Evolutionary conservation across 306 rosid species (phyloP).

Genomic region (Corylus heterophylla): DNA sequence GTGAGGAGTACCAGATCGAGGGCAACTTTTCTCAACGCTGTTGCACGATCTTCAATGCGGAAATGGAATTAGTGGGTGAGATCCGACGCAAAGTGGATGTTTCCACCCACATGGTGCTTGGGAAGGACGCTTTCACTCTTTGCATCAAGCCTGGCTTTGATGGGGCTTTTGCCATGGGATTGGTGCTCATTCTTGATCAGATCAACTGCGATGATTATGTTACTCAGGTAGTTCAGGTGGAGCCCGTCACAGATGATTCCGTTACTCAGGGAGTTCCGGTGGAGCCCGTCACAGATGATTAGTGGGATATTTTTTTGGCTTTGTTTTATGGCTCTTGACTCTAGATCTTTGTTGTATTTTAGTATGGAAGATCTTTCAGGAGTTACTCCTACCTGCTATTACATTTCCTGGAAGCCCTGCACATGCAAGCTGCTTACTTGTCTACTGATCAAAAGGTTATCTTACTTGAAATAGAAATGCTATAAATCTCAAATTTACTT

Average conservation of each 20-base stretch:
- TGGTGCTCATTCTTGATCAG: conserved; percentile 82
- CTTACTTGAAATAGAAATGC: too few species aligned
- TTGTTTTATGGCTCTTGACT: too few species aligned
- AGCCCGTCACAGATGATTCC: too few species aligned
- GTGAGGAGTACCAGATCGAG: conserved; percentile 71
- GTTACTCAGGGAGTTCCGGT: too few species aligned
- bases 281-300: conserved; percentile 16
- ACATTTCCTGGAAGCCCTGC: too few species aligned
- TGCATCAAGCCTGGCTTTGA: conserved; percentile 74
- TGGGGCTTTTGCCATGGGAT: conserved; percentile 83
- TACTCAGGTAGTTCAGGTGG: conserved; percentile 34
- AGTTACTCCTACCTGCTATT: too few species aligned
- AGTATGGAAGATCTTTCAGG: too few species aligned
- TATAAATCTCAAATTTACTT: too few species aligned
- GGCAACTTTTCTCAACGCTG: conserved; percentile 67
- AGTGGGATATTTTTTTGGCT: too few species aligned
- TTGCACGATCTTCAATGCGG: conserved; percentile 54
- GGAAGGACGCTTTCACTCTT: conserved; percentile 83
- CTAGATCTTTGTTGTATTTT: too few species aligned
- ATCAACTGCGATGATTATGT: conserved; percentile 56
- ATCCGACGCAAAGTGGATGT: conserved; percentile 84
- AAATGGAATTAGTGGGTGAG: conserved; percentile 67
- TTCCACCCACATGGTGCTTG: conserved; percentile 77
- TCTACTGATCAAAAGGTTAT: too few species aligned
- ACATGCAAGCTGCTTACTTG: too few species aligned